Conservation (phyloP, 495 filamentous ascomycete species). For the Talaromyces stipitatus region DNA sequence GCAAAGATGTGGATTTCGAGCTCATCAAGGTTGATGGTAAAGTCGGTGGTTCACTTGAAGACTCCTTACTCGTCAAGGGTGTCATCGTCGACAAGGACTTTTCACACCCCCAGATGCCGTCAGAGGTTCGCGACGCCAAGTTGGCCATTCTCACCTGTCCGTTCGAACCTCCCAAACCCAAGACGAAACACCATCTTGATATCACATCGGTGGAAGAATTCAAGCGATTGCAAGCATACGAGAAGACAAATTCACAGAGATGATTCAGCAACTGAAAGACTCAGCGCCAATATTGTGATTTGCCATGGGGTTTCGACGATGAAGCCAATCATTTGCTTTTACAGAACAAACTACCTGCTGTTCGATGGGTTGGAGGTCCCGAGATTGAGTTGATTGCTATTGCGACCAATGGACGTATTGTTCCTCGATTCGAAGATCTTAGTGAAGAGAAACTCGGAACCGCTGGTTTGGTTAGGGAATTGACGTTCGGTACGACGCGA, state of each 20-base stretch:
- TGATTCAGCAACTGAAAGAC: constrained; percentile 97
- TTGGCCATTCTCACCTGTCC: constrained; percentile 96
- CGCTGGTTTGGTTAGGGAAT: constrained; percentile 85
- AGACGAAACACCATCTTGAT: constrained; percentile 99
- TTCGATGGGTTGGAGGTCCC: constrained; percentile 95
- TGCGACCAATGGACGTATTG: constrained; percentile 94
- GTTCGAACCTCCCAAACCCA: constrained; percentile 99
- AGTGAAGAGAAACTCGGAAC: constrained; percentile 81
- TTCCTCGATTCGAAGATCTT: constrained; percentile 94
- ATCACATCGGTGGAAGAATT: constrained; percentile 97
- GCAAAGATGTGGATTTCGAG: constrained; percentile 98
- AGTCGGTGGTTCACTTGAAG: constrained; percentile 90
- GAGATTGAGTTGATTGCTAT: constrained; percentile 99
- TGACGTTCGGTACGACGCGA: constrained; percentile 93
- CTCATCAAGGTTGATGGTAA: constrained; percentile 99
- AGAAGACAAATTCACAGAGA: constrained; percentile 95
- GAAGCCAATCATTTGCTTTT: constrained; percentile 96
- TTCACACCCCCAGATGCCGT: constrained; percentile 98
- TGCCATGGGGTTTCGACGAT: constrained; percentile 99
- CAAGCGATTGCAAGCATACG: constrained; percentile 91
- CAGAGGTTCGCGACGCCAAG: constrained; percentile 88
- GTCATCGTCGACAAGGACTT: constrained; percentile 99
- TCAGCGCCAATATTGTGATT: constrained; percentile 94
- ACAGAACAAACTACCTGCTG: constrained; percentile 91
- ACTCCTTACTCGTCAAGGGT: constrained; percentile 89